phyloP scores from a whole-genome alignment of 163 green algal species.

The Dunaliella salina region DNA sequence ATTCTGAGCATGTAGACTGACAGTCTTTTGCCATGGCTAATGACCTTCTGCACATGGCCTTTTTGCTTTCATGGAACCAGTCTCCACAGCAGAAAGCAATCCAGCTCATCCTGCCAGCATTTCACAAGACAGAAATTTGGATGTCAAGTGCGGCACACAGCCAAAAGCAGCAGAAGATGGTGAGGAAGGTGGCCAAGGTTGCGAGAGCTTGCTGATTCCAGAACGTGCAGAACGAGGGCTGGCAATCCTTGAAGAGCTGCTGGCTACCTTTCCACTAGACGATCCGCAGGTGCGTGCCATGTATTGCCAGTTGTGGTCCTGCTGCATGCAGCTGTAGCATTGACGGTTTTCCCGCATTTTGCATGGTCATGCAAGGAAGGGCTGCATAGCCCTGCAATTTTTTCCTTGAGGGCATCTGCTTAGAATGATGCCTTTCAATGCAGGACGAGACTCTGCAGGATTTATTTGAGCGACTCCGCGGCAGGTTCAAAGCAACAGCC shows the following conservation, averaged over 20 bases:
- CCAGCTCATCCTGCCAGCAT: too few species aligned
- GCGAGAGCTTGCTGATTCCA: conserved; percentile 8
- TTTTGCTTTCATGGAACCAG: too few species aligned
- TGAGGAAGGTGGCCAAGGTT: background rate
- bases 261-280: conserved; percentile 35
- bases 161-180: too few species aligned
- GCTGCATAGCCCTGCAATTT: background rate
- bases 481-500: conserved; percentile 49
- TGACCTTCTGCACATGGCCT: too few species aligned
- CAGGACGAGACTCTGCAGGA: conserved; percentile 48
- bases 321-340: background rate
- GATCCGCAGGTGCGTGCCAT: conserved; percentile 33
- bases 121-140: too few species aligned
- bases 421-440: background rate
- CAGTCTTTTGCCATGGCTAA: too few species aligned
- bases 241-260: conserved; percentile 35
- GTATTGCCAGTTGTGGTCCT: background rate
- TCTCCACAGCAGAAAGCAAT: too few species aligned
- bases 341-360: too few species aligned
- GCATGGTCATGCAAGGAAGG: background rate
- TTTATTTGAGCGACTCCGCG: conserved; percentile 40
- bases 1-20: too few species aligned
- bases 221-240: conserved; percentile 31
- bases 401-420: background rate
- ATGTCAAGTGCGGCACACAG: too few species aligned